phyloP scores from a whole-genome alignment of 2,329 filamentous ascomycete genomes.

The Cercospora zeae-maydis region DNA sequence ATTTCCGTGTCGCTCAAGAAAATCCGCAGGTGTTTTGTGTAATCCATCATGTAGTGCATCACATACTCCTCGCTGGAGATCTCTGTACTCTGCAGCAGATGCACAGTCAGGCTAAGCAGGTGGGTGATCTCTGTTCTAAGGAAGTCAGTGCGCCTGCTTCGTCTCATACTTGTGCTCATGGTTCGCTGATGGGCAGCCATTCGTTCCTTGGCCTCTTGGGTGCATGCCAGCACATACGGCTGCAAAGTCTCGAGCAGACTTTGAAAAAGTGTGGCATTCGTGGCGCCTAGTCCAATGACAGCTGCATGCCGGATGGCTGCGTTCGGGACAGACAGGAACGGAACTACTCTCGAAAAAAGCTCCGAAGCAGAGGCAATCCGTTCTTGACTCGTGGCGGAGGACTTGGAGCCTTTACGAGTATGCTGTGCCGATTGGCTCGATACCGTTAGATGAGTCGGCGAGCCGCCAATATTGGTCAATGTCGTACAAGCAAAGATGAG shows the following conservation, averaged over 20 bases:
- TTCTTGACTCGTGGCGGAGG: conserved; percentile 58
- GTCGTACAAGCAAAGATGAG: conserved; percentile 97
- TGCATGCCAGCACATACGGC: conserved; percentile 78
- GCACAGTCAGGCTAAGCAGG: conserved; percentile 89
- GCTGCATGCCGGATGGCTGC: conserved; percentile 83
- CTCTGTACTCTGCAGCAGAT: conserved; percentile 73
- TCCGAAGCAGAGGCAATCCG: conserved; percentile 85
- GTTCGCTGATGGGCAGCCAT: conserved; percentile 74
- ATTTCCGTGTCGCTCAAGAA: conserved; percentile 94
- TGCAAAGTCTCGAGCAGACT: conserved; percentile 87
- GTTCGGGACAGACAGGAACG: conserved; percentile 75
- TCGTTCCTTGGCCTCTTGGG: conserved; percentile 79
- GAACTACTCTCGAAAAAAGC: conserved; percentile 87
- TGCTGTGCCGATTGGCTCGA: conserved; percentile 62
- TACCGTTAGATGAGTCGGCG: conserved; percentile 54
- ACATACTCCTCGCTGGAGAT: conserved; percentile 80
- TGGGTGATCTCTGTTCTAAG: conserved; percentile 92
- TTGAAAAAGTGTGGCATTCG: conserved; percentile 90
- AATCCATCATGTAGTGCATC: conserved; percentile 79
- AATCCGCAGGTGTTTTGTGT: conserved; percentile 86
- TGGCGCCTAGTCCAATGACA: conserved; percentile 86
- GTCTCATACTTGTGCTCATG: conserved; percentile 68
- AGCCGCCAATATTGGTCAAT: conserved; percentile 67
- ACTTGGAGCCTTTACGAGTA: conserved; percentile 75
- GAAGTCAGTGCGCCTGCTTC: conserved; percentile 79